Evolutionary conservation across 257 asterid species (phyloP).

Genomic region (Salvia hispanica): DNA sequence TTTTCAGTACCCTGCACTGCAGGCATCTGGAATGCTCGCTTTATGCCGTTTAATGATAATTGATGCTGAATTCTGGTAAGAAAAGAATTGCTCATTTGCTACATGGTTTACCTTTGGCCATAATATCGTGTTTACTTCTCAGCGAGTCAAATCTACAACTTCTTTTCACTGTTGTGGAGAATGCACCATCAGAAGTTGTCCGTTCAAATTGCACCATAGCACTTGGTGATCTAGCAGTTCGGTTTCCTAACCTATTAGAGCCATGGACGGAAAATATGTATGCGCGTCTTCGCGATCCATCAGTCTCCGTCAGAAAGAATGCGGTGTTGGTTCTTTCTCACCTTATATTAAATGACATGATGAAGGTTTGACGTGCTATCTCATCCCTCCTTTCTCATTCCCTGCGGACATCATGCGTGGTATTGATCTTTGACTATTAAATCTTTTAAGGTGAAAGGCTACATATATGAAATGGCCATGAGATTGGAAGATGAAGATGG

Average conservation of each 20-base stretch:
- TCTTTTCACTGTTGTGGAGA: conserved; percentile 98
- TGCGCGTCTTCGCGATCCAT: conserved; percentile 82
- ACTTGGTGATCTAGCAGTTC: conserved; percentile 95
- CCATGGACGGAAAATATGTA: conserved; percentile 99
- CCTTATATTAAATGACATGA: conserved; percentile 95
- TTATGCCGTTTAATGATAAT: conserved; percentile 87
- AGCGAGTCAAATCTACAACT: conserved; percentile 93
- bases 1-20: conserved; percentile 79
- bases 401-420: conserved; percentile 27
- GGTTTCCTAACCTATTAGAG: conserved; percentile 92
- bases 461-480: conserved; percentile 90
- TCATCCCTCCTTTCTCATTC: conserved; percentile 15
- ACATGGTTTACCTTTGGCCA: conserved; percentile 17
- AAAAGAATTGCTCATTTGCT: conserved; percentile 19
- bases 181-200: conserved; percentile 83
- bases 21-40: conserved; percentile 95
- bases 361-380: conserved; percentile 69
- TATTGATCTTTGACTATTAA: conserved; percentile 23
- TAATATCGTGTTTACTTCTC: conserved; percentile 29
- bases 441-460: conserved; percentile 78
- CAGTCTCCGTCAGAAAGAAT: conserved; percentile 80
- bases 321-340: conserved; percentile 97
- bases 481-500: conserved; percentile 89
- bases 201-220: conserved; percentile 97
- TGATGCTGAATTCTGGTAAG: conserved; percentile 90